These are phyloP conservation scores for Psilocybe subaeruginosa DNA, from an alignment of 768 basidiomycete species.

Conservation along the genomic window DNA sequence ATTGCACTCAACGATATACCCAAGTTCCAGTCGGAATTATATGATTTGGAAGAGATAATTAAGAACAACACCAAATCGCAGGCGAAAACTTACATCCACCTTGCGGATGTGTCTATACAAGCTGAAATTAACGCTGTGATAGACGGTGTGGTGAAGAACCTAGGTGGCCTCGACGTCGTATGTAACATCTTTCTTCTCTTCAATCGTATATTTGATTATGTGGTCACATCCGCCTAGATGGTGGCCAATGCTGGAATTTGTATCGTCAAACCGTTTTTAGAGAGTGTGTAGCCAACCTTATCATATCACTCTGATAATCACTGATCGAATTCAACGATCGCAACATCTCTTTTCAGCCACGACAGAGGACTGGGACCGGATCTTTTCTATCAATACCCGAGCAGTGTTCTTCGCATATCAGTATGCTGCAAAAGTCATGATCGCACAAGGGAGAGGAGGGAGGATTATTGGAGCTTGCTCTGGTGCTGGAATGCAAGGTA, in stretches of 20 bases:
- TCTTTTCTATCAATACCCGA: conserved; percentile 55
- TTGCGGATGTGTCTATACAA: conserved; percentile 22
- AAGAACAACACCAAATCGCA: conserved; percentile 8
- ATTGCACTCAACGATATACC: conserved; percentile 43
- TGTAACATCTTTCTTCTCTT: neutral
- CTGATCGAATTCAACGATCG: neutral
- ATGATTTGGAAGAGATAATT: conserved; percentile 14
- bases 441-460: conserved; percentile 53
- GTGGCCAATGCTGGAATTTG: conserved; percentile 45
- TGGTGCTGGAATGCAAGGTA: conserved; percentile 31
- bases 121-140: conserved; percentile 21
- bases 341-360: conserved; percentile 25
- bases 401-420: conserved; percentile 67
- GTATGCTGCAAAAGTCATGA: conserved; percentile 64
- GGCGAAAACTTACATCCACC: conserved; percentile 3
- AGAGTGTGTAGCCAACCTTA: conserved; percentile 13
- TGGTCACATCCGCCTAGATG: conserved; percentile 26
- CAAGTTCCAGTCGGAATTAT: conserved; percentile 9
- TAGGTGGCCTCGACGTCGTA: conserved; percentile 26
- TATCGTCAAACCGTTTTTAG: conserved; percentile 8
- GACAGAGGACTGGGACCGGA: conserved; percentile 41
- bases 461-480: conserved; percentile 52
- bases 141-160: conserved; percentile 10
- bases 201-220: neutral
- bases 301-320: neutral